Evolutionary conservation across 2,329 filamentous ascomycete genomes (phyloP), one percentile per base, ranked within the genome.

Genomic region (Lecanicillium sp.): DNA sequence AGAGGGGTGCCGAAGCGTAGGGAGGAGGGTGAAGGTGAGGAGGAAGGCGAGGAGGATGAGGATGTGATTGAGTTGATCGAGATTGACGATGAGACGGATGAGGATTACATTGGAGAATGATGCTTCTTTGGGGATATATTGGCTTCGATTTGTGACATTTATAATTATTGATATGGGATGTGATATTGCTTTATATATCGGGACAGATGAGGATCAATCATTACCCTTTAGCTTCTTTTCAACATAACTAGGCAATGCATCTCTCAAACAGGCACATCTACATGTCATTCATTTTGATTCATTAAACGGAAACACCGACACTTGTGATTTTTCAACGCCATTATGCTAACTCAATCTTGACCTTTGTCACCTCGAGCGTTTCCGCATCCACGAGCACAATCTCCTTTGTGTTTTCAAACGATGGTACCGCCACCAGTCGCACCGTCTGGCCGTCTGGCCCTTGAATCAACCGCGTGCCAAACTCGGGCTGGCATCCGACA

Each of bases 301-400:
- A 31, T 31, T 14, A 31, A 6, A n/a, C n/a, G 15, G n/a, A n/a
- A 27, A 39, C 17, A 17, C 31, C 37, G 28, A 39, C 17, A 17
- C 31, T 39, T 33, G 29, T 17, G 37, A 33, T 46, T 20, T 27
- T 27, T 7, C 11, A 25, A 25, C 22, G 22, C 46, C 34, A 22
- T 38, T 43, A 49, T 35, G 42, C 44, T 25, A 50, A 43, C n/a
- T 51, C 52, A 44, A 79, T 74, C 52, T 76, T 80, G 17, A 96
- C 68, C 35, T 75, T 68, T 48, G 88, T 81, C 1, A 85, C 80
- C 33, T 89, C 85, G 43, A 96, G 60, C 2, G 85, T 94, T 61
- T 97, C 89, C 33, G 79, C 69, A 62, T 98, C 90, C 10, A 98
- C 66, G 37, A 98, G 54, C 1, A 96, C 79, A 17, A 98, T 53